Evolutionary conservation across 2,329 filamentous ascomycete species (phyloP).

Genomic region (Nectriaceae sp.): DNA sequence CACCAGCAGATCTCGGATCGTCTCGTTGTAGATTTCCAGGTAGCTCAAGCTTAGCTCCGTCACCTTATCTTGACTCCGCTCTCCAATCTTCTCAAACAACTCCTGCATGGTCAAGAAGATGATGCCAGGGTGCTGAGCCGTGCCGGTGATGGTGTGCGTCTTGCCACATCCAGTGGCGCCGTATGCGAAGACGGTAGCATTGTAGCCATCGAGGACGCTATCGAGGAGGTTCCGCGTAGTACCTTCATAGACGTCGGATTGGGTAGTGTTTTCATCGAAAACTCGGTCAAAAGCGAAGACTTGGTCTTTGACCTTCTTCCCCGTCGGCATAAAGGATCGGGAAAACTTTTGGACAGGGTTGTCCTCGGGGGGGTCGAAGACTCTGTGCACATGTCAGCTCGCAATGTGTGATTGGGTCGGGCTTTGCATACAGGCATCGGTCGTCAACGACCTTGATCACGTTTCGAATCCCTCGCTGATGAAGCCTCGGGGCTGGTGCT

Average conservation of each 20-base stretch:
- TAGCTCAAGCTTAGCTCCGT: conserved; percentile 93
- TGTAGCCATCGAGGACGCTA: conserved; percentile 95
- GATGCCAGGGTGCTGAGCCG: conserved; percentile 88
- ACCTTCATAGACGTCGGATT: conserved; percentile 92
- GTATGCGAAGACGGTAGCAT: conserved; percentile 98
- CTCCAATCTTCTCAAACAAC: conserved; percentile 93
- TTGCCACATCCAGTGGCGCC: conserved; percentile 98
- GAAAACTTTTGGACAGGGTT: conserved; percentile 88
- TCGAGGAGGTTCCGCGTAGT: conserved; percentile 90
- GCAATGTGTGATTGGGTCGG: neutral
- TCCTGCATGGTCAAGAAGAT: conserved; percentile 99
- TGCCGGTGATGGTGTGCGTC: conserved; percentile 96
- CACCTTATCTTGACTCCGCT: conserved; percentile 80
- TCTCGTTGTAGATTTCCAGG: conserved; percentile 98
- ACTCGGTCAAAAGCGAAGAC: conserved; percentile 96
- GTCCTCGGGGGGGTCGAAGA: conserved; percentile 97
- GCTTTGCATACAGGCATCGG: conserved; percentile 77
- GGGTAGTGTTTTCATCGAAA: conserved; percentile 92
- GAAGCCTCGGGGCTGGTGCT: conserved; percentile 79
- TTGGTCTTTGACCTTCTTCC: conserved; percentile 95
- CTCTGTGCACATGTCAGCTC: conserved; percentile 52
- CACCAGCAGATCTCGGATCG: conserved; percentile 92
- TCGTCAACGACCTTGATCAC: conserved; percentile 98
- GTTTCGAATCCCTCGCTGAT: conserved; percentile 81
- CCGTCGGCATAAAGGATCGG: conserved; percentile 75